phyloP scores from a whole-genome alignment of 2,329 filamentous ascomycete genomes.

The Trichophyton verrucosum region DNA sequence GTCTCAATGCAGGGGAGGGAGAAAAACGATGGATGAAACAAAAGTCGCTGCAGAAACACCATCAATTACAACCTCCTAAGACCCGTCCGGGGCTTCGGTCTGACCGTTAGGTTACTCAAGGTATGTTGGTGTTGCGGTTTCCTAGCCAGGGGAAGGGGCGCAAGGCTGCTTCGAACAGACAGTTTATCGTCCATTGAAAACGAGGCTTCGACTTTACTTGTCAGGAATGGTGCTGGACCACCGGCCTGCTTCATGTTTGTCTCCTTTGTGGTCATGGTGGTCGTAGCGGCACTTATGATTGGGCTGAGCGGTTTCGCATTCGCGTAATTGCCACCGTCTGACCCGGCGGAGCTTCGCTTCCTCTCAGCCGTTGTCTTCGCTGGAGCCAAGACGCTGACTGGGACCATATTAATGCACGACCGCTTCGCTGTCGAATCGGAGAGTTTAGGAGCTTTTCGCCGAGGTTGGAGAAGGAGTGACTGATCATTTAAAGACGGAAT shows the following conservation, averaged over 20 bases:
- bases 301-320: not conserved
- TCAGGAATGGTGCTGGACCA: not conserved
- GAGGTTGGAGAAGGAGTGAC: not conserved
- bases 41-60: no score
- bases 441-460: constrained; percentile 10
- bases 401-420: not conserved
- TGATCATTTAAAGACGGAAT: not conserved
- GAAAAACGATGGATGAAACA: not conserved
- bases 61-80: constrained; percentile 6
- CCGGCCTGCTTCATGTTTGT: not conserved
- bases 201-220: not conserved
- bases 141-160: not conserved
- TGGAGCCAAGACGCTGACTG: not conserved
- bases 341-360: not conserved
- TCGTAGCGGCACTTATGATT: not conserved
- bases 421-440: not conserved
- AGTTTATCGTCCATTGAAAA: not conserved
- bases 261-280: not conserved
- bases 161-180: not conserved
- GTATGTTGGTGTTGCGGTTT: not conserved
- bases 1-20: no score
- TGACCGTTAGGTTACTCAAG: not conserved
- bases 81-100: constrained; percentile 8
- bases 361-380: not conserved
- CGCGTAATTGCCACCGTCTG: not conserved